These are phyloP conservation scores for Fraxinus paxiana DNA, from an alignment of 305 asterid genomes.

Conservation along the genomic window DNA sequence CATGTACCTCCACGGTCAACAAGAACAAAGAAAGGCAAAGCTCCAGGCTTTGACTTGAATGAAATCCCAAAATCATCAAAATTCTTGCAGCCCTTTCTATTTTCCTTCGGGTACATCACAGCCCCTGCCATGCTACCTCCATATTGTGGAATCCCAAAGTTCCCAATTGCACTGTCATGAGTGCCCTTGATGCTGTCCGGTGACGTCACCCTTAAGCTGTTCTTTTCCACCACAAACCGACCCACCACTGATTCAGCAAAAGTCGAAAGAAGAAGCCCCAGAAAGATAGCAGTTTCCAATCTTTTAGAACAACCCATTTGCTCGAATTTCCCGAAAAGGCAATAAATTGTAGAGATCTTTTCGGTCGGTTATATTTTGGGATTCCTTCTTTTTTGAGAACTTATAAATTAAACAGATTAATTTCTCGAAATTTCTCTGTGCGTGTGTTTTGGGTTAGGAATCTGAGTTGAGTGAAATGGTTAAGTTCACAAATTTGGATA, in stretches of 20 bases:
- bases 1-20: constrained; percentile 82
- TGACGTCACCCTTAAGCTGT: constrained; percentile 71
- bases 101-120: constrained; percentile 71
- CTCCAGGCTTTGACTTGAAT: constrained; percentile 68
- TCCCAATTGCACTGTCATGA: constrained; percentile 76
- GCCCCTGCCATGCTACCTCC: constrained; percentile 85
- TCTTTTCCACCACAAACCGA: constrained; percentile 81
- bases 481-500: neutral
- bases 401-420: neutral
- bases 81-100: constrained; percentile 60
- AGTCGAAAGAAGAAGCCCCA: constrained; percentile 38
- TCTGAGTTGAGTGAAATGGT: neutral
- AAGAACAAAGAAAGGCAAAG: constrained; percentile 74
- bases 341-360: neutral
- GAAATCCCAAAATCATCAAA: constrained; percentile 69
- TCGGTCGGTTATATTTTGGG: neutral
- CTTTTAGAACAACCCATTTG: constrained; percentile 49
- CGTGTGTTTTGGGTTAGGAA: constrained; percentile 22
- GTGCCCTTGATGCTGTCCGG: constrained; percentile 65
- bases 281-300: constrained; percentile 38
- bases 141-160: constrained; percentile 82
- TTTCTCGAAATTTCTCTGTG: neutral
- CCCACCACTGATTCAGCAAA: constrained; percentile 44
- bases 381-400: neutral
- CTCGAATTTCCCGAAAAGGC: constrained; percentile 21